Conservation (phyloP, 305 asterid species). For the Rubia balearica region DNA sequence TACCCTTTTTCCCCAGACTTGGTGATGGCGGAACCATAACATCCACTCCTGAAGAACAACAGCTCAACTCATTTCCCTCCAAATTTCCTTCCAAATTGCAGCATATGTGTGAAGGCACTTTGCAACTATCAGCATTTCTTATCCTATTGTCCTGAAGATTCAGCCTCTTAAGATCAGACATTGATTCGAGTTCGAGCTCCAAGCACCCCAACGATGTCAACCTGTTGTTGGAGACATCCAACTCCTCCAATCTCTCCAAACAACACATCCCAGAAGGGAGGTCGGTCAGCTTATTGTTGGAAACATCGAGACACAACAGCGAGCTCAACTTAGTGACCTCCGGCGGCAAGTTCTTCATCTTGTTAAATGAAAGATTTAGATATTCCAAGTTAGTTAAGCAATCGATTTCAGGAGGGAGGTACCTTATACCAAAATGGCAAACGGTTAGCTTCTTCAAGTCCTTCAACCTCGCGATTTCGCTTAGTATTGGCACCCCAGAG, state of each 20-base stretch:
- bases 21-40: slow-evolving; percentile 49
- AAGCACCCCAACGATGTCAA: slow-evolving; percentile 58
- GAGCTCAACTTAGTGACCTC: slow-evolving; percentile 55
- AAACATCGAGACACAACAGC: slow-evolving; percentile 57
- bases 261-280: slow-evolving; percentile 54
- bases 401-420: slow-evolving; percentile 85
- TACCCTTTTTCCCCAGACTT: slow-evolving; percentile 39
- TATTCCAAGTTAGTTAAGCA: slow-evolving; percentile 60
- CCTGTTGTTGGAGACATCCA: slow-evolving; percentile 76
- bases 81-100: slow-evolving; percentile 73
- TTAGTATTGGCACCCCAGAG: slow-evolving; percentile 55
- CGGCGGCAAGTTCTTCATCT: slow-evolving; percentile 74
- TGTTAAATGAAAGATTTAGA: slow-evolving; percentile 82
- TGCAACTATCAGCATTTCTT: slow-evolving; percentile 27
- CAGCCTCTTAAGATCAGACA: slow-evolving; percentile 56
- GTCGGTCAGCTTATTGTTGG: slow-evolving; percentile 69
- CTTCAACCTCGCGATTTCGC: slow-evolving; percentile 62
- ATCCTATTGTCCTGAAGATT: slow-evolving; percentile 83
- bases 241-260: slow-evolving; percentile 62
- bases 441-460: slow-evolving; percentile 73
- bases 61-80: slow-evolving; percentile 33
- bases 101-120: slow-evolving; percentile 74
- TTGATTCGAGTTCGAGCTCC: slow-evolving; percentile 47
- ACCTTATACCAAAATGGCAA: slow-evolving; percentile 91
- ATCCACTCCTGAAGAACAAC: slow-evolving; percentile 72